phyloP scores from a whole-genome alignment of 73 alveolate species.

The Halteria grandinella region DNA sequence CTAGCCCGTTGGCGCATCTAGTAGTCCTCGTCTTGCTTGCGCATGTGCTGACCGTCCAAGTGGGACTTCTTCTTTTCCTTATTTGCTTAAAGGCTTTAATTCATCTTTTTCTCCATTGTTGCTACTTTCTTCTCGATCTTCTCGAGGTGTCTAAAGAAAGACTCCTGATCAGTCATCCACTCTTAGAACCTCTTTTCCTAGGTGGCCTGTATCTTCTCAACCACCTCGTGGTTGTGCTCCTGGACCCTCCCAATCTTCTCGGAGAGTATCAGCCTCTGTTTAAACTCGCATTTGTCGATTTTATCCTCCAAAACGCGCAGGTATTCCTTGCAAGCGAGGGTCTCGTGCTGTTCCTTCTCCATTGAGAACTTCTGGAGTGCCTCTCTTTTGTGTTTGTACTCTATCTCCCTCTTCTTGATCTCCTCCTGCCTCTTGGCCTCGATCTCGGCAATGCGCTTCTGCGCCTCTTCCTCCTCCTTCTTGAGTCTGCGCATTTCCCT shows the following conservation, averaged over 20 bases:
- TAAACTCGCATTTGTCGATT: neutral
- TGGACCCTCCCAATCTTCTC: neutral
- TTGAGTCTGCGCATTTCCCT: no score
- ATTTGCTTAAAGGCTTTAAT: neutral
- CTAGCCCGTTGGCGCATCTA: neutral
- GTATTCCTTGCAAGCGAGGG: neutral
- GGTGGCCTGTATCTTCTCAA: neutral
- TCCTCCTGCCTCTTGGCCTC: conserved; percentile 2
- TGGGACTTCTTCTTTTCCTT: neutral
- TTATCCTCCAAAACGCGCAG: neutral
- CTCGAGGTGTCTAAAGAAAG: neutral
- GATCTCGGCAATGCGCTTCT: neutral
- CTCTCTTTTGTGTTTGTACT: conserved; percentile 8
- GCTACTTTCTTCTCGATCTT: neutral
- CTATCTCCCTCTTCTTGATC: conserved; percentile 1
- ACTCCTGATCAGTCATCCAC: neutral
- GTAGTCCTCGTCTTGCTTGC: conserved; percentile 16
- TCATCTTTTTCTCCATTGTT: neutral
- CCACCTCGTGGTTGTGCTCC: neutral
- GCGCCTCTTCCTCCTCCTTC: neutral
- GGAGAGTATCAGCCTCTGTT: neutral
- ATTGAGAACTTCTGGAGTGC: neutral
- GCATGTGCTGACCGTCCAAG: neutral
- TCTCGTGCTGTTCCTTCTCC: neutral
- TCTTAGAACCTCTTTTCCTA: neutral